phyloP scores from a whole-genome alignment of 805 yeast genomes.

The Metschnikowia peoriensis region DNA sequence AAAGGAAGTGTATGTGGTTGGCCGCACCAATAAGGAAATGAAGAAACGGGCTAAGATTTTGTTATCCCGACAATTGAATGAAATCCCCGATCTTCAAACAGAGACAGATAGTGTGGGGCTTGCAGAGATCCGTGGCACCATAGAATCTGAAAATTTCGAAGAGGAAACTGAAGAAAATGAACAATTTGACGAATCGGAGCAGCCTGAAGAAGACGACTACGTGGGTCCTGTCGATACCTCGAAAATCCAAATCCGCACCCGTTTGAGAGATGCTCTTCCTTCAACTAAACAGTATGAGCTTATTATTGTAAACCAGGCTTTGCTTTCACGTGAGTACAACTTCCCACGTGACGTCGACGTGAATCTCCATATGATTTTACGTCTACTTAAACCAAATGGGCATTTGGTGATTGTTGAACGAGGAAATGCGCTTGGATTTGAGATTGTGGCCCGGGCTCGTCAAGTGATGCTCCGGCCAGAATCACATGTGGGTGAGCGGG shows the following conservation, averaged over 20 bases:
- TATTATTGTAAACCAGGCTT: conserved; percentile 78
- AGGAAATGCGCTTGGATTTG: conserved; percentile 89
- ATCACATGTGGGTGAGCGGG: conserved; percentile 49
- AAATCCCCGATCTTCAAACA: conserved; percentile 12
- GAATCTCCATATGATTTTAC: conserved; percentile 56
- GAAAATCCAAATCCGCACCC: conserved; percentile 52
- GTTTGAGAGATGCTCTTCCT: conserved; percentile 54
- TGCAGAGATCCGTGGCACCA: too few species aligned
- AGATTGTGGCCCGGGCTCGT: conserved; percentile 83
- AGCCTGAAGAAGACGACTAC: conserved; percentile 21
- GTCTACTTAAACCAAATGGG: conserved; percentile 73
- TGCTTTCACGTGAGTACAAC: conserved; percentile 55
- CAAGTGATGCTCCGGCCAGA: conserved; percentile 90
- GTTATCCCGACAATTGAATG: conserved; percentile 66
- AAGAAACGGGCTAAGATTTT: conserved; percentile 74
- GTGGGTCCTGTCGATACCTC: conserved; percentile 55
- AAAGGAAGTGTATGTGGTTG: conserved; percentile 72
- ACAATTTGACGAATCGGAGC: background rate
- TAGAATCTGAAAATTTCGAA: conserved; percentile 7
- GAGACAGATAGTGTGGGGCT: too few species aligned
- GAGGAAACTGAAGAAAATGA: conserved; percentile 17
- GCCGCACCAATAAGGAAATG: conserved; percentile 62
- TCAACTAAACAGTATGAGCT: conserved; percentile 63
- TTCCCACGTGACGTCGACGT: conserved; percentile 76
- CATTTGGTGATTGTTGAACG: conserved; percentile 77